A percentile compares a stretch with the other conserved stretches of the same genome.
These are phyloP conservation scores for Aspergillus unguis DNA, from an alignment of 2,329 filamentous ascomycete genomes.

Conservation along the genomic window DNA sequence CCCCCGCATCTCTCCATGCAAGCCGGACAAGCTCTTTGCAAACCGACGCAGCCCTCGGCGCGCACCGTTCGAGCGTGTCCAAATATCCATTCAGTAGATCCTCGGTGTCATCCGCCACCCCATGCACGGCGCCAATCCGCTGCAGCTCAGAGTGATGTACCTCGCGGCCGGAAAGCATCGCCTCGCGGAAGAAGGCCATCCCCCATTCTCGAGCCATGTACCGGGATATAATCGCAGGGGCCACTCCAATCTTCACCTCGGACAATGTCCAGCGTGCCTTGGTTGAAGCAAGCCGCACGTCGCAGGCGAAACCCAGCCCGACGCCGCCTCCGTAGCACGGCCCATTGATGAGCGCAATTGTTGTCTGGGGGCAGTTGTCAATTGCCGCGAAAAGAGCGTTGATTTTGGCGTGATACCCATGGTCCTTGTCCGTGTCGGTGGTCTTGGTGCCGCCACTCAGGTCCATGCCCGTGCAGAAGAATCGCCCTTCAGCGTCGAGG, in stretches of 20 bases:
- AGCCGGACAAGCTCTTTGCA: neutral
- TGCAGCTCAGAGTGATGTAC: constrained; percentile 17
- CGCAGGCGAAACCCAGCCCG: constrained; percentile 44
- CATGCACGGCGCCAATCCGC: neutral
- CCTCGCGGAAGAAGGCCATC: constrained; percentile 34
- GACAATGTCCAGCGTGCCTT: constrained; percentile 31
- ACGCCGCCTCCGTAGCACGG: constrained; percentile 46
- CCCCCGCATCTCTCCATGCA: neutral
- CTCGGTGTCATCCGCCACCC: neutral
- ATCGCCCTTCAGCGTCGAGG: constrained; percentile 36
- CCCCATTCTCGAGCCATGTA: constrained; percentile 29
- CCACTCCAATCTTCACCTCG: constrained; percentile 35
- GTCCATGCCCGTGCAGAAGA: constrained; percentile 46
- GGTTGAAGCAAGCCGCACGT: constrained; percentile 30
- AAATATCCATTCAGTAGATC: neutral
- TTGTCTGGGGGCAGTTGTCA: constrained; percentile 40
- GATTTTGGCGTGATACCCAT: constrained; percentile 21
- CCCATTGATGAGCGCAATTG: constrained; percentile 43
- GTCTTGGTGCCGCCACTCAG: constrained; percentile 23
- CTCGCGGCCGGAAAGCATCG: constrained; percentile 37
- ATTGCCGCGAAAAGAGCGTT: constrained; percentile 36
- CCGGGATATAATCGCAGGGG: constrained; percentile 9
- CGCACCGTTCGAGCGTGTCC: neutral
- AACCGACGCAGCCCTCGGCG: neutral
- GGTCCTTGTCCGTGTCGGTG: constrained; percentile 15